These are phyloP conservation scores for Didymella keratinophila DNA, from an alignment of 2,329 filamentous ascomycete genomes.

Conservation along the genomic window DNA sequence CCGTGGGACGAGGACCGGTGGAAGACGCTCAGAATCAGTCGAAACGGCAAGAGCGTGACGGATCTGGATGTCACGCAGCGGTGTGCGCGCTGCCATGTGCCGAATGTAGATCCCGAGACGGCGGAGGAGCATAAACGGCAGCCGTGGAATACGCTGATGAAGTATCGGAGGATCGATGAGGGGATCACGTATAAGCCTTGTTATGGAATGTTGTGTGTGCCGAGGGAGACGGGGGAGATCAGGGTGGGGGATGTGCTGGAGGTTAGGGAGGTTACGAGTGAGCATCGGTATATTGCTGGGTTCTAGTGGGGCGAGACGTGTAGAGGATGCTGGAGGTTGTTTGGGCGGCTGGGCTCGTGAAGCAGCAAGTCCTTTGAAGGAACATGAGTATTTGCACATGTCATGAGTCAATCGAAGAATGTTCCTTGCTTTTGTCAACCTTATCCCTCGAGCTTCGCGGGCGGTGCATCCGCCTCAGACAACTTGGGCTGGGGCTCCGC, in stretches of 20 bases:
- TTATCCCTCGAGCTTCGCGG: slow-evolving; percentile 14
- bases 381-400: not conserved
- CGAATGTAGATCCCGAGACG: slow-evolving; percentile 70
- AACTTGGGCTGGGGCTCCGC: slow-evolving; percentile 44
- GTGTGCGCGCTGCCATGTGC: slow-evolving; percentile 68
- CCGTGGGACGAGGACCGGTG: slow-evolving; percentile 71
- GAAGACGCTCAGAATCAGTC: slow-evolving; percentile 63
- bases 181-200: slow-evolving; percentile 71
- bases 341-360: not conserved
- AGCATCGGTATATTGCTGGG: slow-evolving; percentile 62
- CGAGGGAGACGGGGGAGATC: slow-evolving; percentile 64
- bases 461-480: slow-evolving; percentile 15
- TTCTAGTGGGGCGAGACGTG: slow-evolving; percentile 29
- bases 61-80: slow-evolving; percentile 66
- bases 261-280: slow-evolving; percentile 64
- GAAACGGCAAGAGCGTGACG: slow-evolving; percentile 12
- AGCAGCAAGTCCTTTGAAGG: not conserved
- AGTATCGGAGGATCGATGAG: slow-evolving; percentile 66
- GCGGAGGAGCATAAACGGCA: slow-evolving; percentile 65
- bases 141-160: slow-evolving; percentile 69
- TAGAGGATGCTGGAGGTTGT: not conserved
- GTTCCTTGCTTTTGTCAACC: not conserved
- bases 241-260: slow-evolving; percentile 67
- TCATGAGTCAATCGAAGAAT: not conserved
- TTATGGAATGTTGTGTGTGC: slow-evolving; percentile 71